Evolutionary conservation across 1,284 basidiomycete genomes (phyloP), one percentile per base, ranked within the genome.

Genomic region (Boletus smithii): DNA sequence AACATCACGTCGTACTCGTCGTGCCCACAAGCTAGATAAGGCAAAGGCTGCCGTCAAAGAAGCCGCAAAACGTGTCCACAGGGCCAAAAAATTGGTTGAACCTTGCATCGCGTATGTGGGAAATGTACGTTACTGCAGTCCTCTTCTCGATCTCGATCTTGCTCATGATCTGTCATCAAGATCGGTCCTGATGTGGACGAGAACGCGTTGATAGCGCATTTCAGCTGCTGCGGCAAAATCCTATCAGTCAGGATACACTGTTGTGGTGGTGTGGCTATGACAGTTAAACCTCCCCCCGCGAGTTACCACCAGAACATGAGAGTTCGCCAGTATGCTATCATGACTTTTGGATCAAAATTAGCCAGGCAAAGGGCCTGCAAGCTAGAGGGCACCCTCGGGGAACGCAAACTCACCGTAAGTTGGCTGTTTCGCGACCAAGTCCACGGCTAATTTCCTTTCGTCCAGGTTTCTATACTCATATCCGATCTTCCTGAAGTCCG

Each of bases 401-500:
- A 69, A 8, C 62, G 58, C 39, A 48, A 61, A 34, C 58, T 83
- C 7, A 63, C 73, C 30, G 79, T 78, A 56, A 49, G 71, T 37
- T 1, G 27, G 8, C 13, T 24, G n/a, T 49, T 34, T 49, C 13
- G 13, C 14, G 7, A 27, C 27, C 27, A 5, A 10, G 13, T 20
- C 17, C 32, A 2, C 14, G n/a, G 16, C 29, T 53, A 13, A 35
- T 42, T 9, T 16, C 20, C 14, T 22, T 32, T 16, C 26, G 22
- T 54, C 23, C 34, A 77, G 76, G 77, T 82, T 9, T 69, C 69
- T 16, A 45, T 66, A 5, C 63, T 66, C 48, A 58, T 73, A 29
- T 66, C 63, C n/a, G 74, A 80, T 49, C 70, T 83, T 35, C 81
- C 81, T 0, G 79, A 81, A 49, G 68, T 73, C 16, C 48, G 56